Evolutionary conservation across 2,329 filamentous ascomycete species (phyloP).

Genomic region (Aspergillus latus): DNA sequence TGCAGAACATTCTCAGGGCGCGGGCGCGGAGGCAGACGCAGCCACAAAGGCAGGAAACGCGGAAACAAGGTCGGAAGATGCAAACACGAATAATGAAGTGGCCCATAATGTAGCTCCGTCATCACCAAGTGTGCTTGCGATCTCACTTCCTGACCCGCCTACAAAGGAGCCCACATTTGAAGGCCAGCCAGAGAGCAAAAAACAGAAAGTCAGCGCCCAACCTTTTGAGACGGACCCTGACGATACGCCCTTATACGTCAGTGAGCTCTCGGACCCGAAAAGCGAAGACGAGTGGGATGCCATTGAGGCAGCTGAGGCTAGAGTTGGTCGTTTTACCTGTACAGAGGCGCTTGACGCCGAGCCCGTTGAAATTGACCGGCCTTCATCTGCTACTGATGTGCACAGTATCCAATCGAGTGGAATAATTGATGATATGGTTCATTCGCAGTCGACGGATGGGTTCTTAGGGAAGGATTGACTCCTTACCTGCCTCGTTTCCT

Average conservation of each 20-base stretch:
- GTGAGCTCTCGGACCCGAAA: conserved; percentile 25
- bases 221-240: conserved; percentile 4
- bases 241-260: conserved; percentile 6
- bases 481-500: not conserved
- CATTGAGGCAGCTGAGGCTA: conserved; percentile 30
- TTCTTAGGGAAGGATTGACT: conserved; percentile 25
- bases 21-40: too few relatives aligned
- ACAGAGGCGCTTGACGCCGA: conserved; percentile 34
- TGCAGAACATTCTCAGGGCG: conserved; percentile 37
- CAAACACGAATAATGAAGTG: too few relatives aligned
- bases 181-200: conserved; percentile 49
- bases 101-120: conserved; percentile 11
- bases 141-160: conserved; percentile 50
- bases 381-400: conserved; percentile 32
- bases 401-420: conserved; percentile 38
- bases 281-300: conserved; percentile 45
- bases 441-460: conserved; percentile 24
- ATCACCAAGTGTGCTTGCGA: conserved; percentile 34
- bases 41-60: conserved; percentile 3
- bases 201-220: conserved; percentile 41
- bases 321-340: conserved; percentile 15
- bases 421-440: conserved; percentile 29
- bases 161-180: conserved; percentile 46
- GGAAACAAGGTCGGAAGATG: too few relatives aligned
- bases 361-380: conserved; percentile 33